Percentiles rank a stretch among this genome's conserved stretches.
Evolutionary conservation across 495 filamentous ascomycete genomes (phyloP).

Genomic region (Lasiosphaeris hirsuta): DNA sequence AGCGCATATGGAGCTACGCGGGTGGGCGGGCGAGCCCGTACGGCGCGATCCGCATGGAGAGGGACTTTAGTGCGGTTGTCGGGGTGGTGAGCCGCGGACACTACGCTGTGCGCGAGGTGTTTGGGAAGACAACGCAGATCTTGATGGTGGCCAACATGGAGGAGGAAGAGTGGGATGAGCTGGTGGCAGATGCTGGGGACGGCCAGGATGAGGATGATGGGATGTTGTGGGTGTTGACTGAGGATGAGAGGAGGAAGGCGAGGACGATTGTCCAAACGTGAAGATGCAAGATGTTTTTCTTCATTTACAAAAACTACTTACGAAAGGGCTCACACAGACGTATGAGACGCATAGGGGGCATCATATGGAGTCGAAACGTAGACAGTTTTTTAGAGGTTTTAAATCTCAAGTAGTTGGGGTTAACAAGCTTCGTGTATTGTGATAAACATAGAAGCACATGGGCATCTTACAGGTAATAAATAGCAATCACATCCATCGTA

Average conservation of each 20-base stretch:
- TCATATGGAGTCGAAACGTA: no score
- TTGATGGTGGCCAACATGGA: constrained; percentile 93
- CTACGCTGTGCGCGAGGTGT: constrained; percentile 78
- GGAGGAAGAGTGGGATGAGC: constrained; percentile 93
- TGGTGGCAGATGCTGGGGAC: constrained; percentile 22
- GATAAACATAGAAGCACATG: no score
- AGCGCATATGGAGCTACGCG: constrained; percentile 81
- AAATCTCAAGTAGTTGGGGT: no score
- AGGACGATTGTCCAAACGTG: constrained; percentile 44
- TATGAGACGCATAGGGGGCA: no score
- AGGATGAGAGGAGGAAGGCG: constrained; percentile 52
- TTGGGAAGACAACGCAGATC: constrained; percentile 78
- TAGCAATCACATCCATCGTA: no score
- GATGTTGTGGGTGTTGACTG: constrained; percentile 52
- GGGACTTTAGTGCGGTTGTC: constrained; percentile 80
- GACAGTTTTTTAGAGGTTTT: no score
- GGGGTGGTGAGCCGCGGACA: constrained; percentile 69
- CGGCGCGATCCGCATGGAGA: constrained; percentile 82
- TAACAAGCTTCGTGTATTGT: no score
- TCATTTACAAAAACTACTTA: background rate
- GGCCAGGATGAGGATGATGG: constrained; percentile 35
- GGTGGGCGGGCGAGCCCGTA: constrained; percentile 71
- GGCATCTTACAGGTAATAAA: no score
- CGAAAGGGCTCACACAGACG: background rate
- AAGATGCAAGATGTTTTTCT: background rate